Evolutionary conservation across 2,329 filamentous ascomycete genomes (phyloP), one percentile per base, ranked within the genome.

Genomic region (Cryphonectria parasitica): DNA sequence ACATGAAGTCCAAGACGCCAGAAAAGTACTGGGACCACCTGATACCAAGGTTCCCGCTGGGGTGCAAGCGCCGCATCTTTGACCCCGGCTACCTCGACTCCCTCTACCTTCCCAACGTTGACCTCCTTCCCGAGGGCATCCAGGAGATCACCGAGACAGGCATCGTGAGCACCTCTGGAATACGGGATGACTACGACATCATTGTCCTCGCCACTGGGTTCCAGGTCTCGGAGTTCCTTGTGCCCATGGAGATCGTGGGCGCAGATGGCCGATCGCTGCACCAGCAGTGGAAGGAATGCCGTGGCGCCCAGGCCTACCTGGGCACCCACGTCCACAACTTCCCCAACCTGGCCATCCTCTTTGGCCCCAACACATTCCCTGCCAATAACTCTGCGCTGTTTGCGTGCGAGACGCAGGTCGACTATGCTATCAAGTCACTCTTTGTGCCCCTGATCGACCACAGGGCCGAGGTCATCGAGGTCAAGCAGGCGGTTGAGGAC

Each of bases 31-130:
- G 75, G 8, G 67, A 75, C 11, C 72, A 74, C 72, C 22, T 82
- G 0, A 71, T 81, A 0, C 80, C 80, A 0, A 73, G 77, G 7
- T 79, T 77, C 0, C 77, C 79, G 1, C 68, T 81, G 2, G 80
- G 79, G 0, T 82, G 80, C 65, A 81, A 81, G 69, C 73, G 80
- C 2, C 76, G 79, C 2, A 78, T 81, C 45, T 78, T 77, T 8
- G 80, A 81, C 45, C 77, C 79, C 0, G 78, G 75, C 15, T 81
- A 81, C 17, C 74, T 82, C 0, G 71, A 74, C 0, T 75, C 74
- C 28, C 72, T 82, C 6, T 75, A 78, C 61, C 69, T 41, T 0
- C 65, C 75, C 1, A 80, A 81, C 11, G 75, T 81, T 0, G 75
- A 78, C n/a, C 68, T 81, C 22, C 43, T 78, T 1, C 67, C 74